A percentile compares a stretch with the other conserved stretches of the same genome.
These are phyloP conservation scores for Nidularia sp. DNA, from an alignment of 768 basidiomycete genomes.

Conservation along the genomic window DNA sequence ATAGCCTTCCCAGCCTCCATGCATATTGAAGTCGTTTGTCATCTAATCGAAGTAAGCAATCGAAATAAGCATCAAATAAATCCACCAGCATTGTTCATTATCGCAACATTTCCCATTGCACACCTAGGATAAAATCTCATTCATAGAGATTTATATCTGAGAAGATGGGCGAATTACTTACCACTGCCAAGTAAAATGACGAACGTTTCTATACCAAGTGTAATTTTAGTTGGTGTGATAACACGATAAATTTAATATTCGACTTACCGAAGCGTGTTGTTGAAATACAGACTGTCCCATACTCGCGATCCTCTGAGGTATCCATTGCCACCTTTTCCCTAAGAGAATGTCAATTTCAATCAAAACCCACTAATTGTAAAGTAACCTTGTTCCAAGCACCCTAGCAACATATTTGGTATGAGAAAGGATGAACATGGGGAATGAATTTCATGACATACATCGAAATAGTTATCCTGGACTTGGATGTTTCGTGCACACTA, in stretches of 20 bases:
- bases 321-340: constrained; percentile 10
- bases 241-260: no score
- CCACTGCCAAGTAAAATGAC: constrained; percentile 10
- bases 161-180: background rate
- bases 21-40: constrained; percentile 7
- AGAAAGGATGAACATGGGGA: background rate
- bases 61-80: no score
- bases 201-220: constrained; percentile 1
- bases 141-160: background rate
- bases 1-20: constrained; percentile 8
- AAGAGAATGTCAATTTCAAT: background rate
- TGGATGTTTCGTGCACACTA: constrained; percentile 8
- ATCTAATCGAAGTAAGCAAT: background rate
- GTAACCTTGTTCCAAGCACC: constrained; percentile 9
- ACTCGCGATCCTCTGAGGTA: constrained; percentile 8
- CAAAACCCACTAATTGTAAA: background rate
- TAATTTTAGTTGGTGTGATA: no score
- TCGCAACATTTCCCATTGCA: constrained; percentile 9
- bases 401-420: background rate
- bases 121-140: background rate
- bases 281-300: constrained; percentile 10
- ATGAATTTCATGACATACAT: constrained; percentile 1
- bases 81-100: constrained; percentile 1
- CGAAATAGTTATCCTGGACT: constrained; percentile 10
- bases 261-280: constrained; percentile 5